Conservation (phyloP, 805 yeast species). For the Sporopachydermia lactativora region DNA sequence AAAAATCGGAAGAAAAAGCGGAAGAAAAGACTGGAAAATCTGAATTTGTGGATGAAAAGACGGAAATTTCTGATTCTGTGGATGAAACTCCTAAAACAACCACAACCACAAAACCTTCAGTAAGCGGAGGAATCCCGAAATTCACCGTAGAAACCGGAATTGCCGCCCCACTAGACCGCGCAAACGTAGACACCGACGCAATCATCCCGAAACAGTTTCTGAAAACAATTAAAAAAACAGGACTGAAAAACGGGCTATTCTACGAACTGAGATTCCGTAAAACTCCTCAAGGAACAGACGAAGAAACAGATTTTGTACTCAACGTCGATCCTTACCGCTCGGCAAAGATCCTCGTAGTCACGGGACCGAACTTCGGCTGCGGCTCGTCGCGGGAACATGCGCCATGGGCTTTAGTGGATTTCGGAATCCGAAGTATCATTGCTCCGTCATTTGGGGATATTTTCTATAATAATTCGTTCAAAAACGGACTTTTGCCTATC, state of each 20-base stretch:
- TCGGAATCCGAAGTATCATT: constrained; percentile 89
- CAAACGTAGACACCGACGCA: constrained; percentile 96
- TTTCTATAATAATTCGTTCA: constrained; percentile 93
- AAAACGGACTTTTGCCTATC: constrained; percentile 89
- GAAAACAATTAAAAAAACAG: constrained; percentile 96
- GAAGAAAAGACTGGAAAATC: constrained; percentile 21
- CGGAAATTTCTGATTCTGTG: constrained; percentile 44
- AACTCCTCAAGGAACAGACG: constrained; percentile 33
- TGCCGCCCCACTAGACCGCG: constrained; percentile 89
- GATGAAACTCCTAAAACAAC: constrained; percentile 23
- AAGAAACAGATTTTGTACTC: constrained; percentile 79
- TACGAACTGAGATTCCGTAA: constrained; percentile 77
- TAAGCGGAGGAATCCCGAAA: constrained; percentile 50
- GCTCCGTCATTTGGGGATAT: constrained; percentile 99
- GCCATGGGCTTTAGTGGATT: constrained; percentile 98
- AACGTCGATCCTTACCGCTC: constrained; percentile 72
- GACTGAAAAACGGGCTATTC: constrained; percentile 76
- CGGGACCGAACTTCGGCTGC: constrained; percentile 97
- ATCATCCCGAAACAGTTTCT: constrained; percentile 97
- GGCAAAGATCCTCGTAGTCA: constrained; percentile 74
- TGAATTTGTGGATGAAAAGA: constrained; percentile 39
- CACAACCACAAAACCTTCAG: constrained; percentile 11
- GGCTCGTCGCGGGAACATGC: constrained; percentile 99
- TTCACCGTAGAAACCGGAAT: constrained; percentile 67
- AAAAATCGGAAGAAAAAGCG: constrained; percentile 23